phyloP scores from a whole-genome alignment of 805 yeast species.

The Wickerhamiella qilinensis region DNA sequence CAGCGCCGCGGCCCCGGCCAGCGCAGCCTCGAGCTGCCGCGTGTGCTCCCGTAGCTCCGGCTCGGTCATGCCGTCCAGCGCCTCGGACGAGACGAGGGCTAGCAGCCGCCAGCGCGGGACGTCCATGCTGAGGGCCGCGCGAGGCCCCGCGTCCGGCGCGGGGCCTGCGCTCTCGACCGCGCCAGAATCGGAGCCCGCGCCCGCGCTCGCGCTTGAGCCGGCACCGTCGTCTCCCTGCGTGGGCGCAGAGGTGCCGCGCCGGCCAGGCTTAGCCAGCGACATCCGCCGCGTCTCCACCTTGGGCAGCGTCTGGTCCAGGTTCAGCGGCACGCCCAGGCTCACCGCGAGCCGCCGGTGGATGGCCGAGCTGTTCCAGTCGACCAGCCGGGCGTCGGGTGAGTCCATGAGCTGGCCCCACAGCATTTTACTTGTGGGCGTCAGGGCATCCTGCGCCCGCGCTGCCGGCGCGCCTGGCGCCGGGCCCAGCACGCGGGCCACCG shows the following conservation, averaged over 20 bases:
- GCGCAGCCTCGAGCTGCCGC: conserved; percentile 19
- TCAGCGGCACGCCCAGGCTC: conserved; percentile 57
- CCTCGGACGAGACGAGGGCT: conserved; percentile 22
- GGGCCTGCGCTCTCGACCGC: too few relatives aligned
- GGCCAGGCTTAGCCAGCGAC: conserved; percentile 4
- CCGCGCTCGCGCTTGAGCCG: too few relatives aligned
- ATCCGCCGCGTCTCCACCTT: conserved; percentile 11
- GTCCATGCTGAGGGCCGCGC: too few relatives aligned
- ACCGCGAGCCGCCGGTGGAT: conserved; percentile 47
- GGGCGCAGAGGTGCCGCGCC: not conserved
- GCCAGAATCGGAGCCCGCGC: not conserved
- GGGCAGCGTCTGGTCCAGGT: conserved; percentile 40
- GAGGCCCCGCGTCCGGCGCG: too few relatives aligned
- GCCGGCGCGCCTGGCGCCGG: not conserved
- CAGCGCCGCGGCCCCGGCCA: conserved; percentile 25
- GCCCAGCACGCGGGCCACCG: conserved; percentile 1
- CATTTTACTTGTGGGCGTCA: conserved; percentile 12
- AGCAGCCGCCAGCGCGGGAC: conserved; percentile 20
- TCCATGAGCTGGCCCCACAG: conserved; percentile 33
- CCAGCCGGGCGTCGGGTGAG: conserved; percentile 35
- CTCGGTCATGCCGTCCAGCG: conserved; percentile 22
- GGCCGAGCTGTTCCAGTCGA: conserved; percentile 55
- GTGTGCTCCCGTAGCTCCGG: conserved; percentile 27
- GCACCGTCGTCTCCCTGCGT: too few relatives aligned
- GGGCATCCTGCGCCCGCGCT: not conserved